These are phyloP conservation scores for Isatis lusitanica DNA, from an alignment of 441 rosid genomes.

Conservation along the genomic window DNA sequence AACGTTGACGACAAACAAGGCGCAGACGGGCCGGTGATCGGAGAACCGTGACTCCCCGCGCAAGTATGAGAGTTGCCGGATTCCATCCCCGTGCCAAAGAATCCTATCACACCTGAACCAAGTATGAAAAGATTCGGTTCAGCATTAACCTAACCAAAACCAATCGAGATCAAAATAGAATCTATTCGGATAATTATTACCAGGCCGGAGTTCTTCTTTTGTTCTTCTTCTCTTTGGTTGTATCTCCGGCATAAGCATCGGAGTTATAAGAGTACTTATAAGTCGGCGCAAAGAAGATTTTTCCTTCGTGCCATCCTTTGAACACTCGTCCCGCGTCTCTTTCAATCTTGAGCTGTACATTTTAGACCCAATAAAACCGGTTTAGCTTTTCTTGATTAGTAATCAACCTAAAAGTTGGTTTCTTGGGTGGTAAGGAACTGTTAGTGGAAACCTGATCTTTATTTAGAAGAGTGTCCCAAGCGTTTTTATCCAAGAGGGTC, in stretches of 20 bases:
- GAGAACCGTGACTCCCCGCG: constrained; percentile 60
- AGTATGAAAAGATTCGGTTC: neutral
- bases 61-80: constrained; percentile 44
- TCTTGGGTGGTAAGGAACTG: constrained; percentile 21
- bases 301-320: constrained; percentile 68
- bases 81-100: constrained; percentile 64
- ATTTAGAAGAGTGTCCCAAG: constrained; percentile 55
- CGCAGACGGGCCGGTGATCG: constrained; percentile 69
- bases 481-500: constrained; percentile 46
- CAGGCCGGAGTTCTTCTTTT: constrained; percentile 83
- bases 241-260: constrained; percentile 64
- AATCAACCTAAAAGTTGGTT: neutral
- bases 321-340: constrained; percentile 74
- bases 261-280: constrained; percentile 68
- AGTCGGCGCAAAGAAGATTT: constrained; percentile 64
- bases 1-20: constrained; percentile 47
- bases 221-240: constrained; percentile 49
- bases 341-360: constrained; percentile 64
- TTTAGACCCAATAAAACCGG: neutral
- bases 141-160: constrained; percentile 7
- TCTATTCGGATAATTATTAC: constrained; percentile 35
- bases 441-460: constrained; percentile 63
- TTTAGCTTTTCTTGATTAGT: constrained; percentile 4
- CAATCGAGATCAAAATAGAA: neutral
- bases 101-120: constrained; percentile 67